Percentiles rank a stretch among this genome's conserved stretches.
These are phyloP conservation scores for Begonia fuchsioides DNA, from an alignment of 306 rosid genomes.

Conservation along the genomic window DNA sequence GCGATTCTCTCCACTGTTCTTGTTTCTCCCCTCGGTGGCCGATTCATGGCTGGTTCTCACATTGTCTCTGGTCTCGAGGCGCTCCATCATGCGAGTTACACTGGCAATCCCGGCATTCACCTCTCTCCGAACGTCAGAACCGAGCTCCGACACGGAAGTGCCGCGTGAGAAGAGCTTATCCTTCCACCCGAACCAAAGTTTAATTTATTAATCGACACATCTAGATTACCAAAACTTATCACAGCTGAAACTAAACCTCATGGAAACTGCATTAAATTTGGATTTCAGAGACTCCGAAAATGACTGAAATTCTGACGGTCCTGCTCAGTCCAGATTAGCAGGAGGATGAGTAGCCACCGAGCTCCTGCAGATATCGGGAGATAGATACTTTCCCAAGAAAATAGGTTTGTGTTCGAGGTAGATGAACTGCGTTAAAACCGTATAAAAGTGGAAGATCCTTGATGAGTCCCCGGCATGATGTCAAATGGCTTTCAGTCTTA, in stretches of 20 bases:
- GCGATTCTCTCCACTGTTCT: not conserved
- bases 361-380: conserved; percentile 18
- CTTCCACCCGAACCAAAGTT: conserved; percentile 39
- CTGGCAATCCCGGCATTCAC: conserved; percentile 76
- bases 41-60: conserved; percentile 10
- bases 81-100: conserved; percentile 84
- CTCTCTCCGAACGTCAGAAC: conserved; percentile 77
- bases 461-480: conserved; percentile 35
- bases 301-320: conserved; percentile 89
- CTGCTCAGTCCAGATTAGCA: conserved; percentile 70
- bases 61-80: conserved; percentile 62
- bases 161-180: conserved; percentile 88
- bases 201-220: conserved; percentile 7
- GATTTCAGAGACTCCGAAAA: conserved; percentile 80
- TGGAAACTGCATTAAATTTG: conserved; percentile 71
- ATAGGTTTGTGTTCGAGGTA: too few relatives aligned
- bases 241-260: conserved; percentile 39
- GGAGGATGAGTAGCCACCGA: conserved; percentile 41
- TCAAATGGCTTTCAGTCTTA: conserved; percentile 41
- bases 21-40: not conserved
- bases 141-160: conserved; percentile 59
- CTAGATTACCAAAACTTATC: conserved; percentile 1
- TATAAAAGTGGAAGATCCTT: conserved; percentile 15
- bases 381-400: too few relatives aligned
- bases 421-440: conserved; percentile 16